Evolutionary conservation across 2,329 filamentous ascomycete genomes (phyloP), one percentile per base, ranked within the genome.

Genomic region (Macroventuria anomochaeta): DNA sequence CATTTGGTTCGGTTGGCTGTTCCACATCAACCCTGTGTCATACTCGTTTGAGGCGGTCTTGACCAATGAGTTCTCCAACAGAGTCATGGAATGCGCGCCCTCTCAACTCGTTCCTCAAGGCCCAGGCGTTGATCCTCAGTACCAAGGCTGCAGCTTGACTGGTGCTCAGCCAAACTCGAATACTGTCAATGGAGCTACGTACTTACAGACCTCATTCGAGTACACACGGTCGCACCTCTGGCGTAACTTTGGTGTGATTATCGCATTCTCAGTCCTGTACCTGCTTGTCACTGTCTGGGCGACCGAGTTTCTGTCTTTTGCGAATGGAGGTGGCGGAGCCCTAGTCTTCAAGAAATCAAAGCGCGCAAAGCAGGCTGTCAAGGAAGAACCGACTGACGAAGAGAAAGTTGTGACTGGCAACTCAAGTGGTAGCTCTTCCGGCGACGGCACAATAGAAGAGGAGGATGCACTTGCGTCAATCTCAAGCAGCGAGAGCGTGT

Each of bases 241-340:
- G 79, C 85, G 90, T 3, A 92, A 93, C 69, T 91, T 90, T 65
- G 90, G 88, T 26, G 86, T 93, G 3, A 75, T 95, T 1, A 85
- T 93, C 61, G 90, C 88, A 0, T 95, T 91, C 61, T 83, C 85
- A 1, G 79, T 90, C 1, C 81, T 91, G 5, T 96, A 93, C 67
- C 83, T 96, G 11, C 61, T 87, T 10, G 74, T 93, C 25, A 93
- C 90, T 0, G 82, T 88, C 5, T 61, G 89, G 18, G 88, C 87
- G 1, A 86, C 88, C 13, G 90, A 96, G 64, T 62, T 83, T 1
- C 81, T 93, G 62, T 82, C 81, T 13, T 89, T 90, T 65, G 79
- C 81, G 17, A 76, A 78, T 1, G 76, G 77, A 13, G 88, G 85
- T 5, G 87, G 86, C n/a, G 88, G 88, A 44, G 88, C 87, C 1